phyloP scores from a whole-genome alignment of 2,329 filamentous ascomycete species.

The Colletotrichum melonis region DNA sequence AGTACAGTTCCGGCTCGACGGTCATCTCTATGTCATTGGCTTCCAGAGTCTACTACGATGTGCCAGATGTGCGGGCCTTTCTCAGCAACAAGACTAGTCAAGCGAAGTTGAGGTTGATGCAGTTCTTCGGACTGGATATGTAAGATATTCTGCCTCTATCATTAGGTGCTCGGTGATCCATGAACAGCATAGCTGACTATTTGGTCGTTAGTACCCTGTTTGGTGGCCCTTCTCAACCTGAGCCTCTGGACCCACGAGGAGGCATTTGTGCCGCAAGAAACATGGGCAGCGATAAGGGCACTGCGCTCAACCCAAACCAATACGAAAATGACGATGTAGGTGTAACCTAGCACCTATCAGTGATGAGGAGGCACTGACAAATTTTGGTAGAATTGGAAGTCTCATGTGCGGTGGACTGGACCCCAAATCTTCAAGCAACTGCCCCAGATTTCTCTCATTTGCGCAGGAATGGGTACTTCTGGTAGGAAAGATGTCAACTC shows the following conservation, averaged over 20 bases:
- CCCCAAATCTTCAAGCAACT: conserved; percentile 67
- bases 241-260: conserved; percentile 63
- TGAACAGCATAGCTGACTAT: neutral
- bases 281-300: conserved; percentile 53
- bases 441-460: conserved; percentile 66
- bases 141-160: conserved; percentile 39
- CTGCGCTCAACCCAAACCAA: conserved; percentile 64
- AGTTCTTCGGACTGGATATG: conserved; percentile 69
- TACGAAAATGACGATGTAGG: conserved; percentile 62
- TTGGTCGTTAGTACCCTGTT: conserved; percentile 58
- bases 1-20: conserved; percentile 72
- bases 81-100: conserved; percentile 69
- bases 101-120: conserved; percentile 65
- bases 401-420: conserved; percentile 69
- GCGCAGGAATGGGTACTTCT: conserved; percentile 68
- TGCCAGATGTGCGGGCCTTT: conserved; percentile 64
- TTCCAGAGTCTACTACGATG: conserved; percentile 60
- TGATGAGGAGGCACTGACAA: neutral
- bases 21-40: conserved; percentile 70
- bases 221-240: conserved; percentile 68
- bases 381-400: conserved; percentile 58
- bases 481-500: conserved; percentile 45
- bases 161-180: neutral
- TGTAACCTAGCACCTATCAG: too few relatives aligned
- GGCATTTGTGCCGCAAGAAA: conserved; percentile 61